These are phyloP conservation scores for Aristolochia contorta DNA, from an alignment of 164 flowering plant genomes.

Conservation along the genomic window DNA sequence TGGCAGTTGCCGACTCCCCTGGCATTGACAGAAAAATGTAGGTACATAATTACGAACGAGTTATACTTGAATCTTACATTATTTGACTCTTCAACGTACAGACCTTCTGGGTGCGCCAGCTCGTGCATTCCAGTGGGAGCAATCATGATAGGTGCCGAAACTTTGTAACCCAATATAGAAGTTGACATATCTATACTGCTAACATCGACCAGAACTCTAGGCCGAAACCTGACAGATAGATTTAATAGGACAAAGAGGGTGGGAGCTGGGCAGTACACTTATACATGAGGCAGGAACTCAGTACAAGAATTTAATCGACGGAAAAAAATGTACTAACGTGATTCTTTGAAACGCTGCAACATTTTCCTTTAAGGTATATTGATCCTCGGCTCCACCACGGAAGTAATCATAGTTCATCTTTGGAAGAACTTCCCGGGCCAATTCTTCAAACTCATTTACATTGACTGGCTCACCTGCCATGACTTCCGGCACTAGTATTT, in stretches of 20 bases:
- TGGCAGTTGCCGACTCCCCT: conserved; percentile 85
- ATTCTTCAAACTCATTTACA: conserved; percentile 55
- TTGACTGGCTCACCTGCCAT: conserved; percentile 57
- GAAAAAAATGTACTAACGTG: conserved; percentile 22
- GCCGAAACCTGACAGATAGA: conserved; percentile 42
- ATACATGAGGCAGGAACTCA: not conserved
- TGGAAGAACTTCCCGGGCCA: conserved; percentile 63
- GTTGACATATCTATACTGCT: conserved; percentile 58
- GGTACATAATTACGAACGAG: not conserved
- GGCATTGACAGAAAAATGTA: not conserved
- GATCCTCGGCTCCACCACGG: conserved; percentile 74
- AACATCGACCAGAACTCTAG: conserved; percentile 70
- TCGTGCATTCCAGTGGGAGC: conserved; percentile 68
- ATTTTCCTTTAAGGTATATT: conserved; percentile 54
- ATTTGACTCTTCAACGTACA: not conserved
- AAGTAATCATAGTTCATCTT: conserved; percentile 74
- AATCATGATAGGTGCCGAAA: conserved; percentile 66
- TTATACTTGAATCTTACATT: not conserved
- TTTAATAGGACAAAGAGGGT: too few species aligned
- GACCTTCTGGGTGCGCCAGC: conserved; percentile 75
- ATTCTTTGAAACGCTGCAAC: conserved; percentile 59
- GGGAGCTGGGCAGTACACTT: not conserved
- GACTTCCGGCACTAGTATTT: conserved; percentile 5
- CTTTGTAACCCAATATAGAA: conserved; percentile 41
- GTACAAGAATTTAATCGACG: not conserved